Evolutionary conservation across 805 yeast species (phyloP), one percentile per base, ranked within the genome.

Genomic region (Hemisphaericaspora nanyangensis): DNA sequence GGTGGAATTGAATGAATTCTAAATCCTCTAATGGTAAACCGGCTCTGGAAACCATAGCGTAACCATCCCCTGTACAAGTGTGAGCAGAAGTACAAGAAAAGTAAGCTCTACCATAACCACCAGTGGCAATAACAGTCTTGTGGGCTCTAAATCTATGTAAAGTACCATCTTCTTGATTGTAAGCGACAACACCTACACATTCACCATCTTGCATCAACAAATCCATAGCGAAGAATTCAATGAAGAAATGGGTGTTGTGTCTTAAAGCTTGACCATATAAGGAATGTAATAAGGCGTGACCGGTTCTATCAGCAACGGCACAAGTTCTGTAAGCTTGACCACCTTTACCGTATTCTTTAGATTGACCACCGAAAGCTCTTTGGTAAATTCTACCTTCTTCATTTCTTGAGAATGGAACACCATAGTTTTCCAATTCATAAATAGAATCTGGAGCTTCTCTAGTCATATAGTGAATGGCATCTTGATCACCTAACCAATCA

Each of bases 261-360:
- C 95, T 82, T 58, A 93, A 76, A 29, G 96, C 86, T 73, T 91
- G 98, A 52, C 98, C 98, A 63, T 91, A 91, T 51, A 91, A 74
- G 31, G 98, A 85, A 70, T 91, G 99, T 66, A 91, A 77, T 61
- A 91, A 74, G 17, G 98, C 96, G 63, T 91, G 99, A 42, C 99
- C 99, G 35, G 99, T 91, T 77, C 99, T 83, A 72, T 91, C 99
- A 38, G 99, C 99, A 37, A 93, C 99, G 29, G 99, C 99, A 74
- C 98, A 91, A 43, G 98, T 91, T 76, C 99, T 84, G 77, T 93
- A 91, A 41, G 98, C 98, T 72, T 91, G 99, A 46, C 99, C 99
- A 61, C 96, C 97, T 64, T 93, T 89, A 63, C 99, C 99, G 68
- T 71, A 88, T 52, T 93, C 95, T 66, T 77, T 86, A 46, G 95